Conservation (phyloP, 2,329 filamentous ascomycete species). For the Chaetomiaceae sp. region DNA sequence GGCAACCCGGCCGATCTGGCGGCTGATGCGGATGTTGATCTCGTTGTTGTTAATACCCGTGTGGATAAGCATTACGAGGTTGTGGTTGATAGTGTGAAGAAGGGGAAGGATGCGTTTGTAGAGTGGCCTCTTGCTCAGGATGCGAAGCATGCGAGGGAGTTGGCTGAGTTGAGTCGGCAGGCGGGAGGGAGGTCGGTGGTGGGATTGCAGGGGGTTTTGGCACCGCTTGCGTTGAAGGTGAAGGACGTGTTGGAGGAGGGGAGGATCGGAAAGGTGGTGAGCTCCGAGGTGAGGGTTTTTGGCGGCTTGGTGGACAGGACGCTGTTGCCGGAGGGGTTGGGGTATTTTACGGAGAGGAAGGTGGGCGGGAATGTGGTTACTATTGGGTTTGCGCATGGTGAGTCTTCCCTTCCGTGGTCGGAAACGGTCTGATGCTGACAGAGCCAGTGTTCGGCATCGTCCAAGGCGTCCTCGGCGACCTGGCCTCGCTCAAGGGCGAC, state of each 20-base stretch:
- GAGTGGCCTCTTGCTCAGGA: slow-evolving; percentile 56
- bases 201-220: slow-evolving; percentile 47
- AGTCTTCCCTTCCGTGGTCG: slow-evolving; percentile 19
- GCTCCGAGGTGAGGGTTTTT: slow-evolving; percentile 41
- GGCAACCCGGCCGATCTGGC: slow-evolving; percentile 47
- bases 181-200: slow-evolving; percentile 40
- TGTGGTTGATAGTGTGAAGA: slow-evolving; percentile 42
- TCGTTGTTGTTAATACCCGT: slow-evolving; percentile 51
- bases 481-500: slow-evolving; percentile 31
- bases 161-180: slow-evolving; percentile 35
- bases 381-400: slow-evolving; percentile 41
- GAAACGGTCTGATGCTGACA: slow-evolving; percentile 21
- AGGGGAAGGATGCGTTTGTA: slow-evolving; percentile 50
- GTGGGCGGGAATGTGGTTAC: slow-evolving; percentile 44
- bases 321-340: slow-evolving; percentile 31
- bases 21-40: slow-evolving; percentile 45
- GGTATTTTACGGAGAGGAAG: slow-evolving; percentile 46
- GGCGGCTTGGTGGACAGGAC: slow-evolving; percentile 36
- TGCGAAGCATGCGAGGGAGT: slow-evolving; percentile 36
- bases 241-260: slow-evolving; percentile 42
- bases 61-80: slow-evolving; percentile 49
- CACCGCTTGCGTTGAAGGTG: slow-evolving; percentile 42
- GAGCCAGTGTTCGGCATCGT: slow-evolving; percentile 43
- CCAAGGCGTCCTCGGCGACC: slow-evolving; percentile 43
- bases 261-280: slow-evolving; percentile 49